These are phyloP conservation scores for Rhodotorula sp. DNA, from an alignment of 1,284 basidiomycete genomes.

Conservation along the genomic window DNA sequence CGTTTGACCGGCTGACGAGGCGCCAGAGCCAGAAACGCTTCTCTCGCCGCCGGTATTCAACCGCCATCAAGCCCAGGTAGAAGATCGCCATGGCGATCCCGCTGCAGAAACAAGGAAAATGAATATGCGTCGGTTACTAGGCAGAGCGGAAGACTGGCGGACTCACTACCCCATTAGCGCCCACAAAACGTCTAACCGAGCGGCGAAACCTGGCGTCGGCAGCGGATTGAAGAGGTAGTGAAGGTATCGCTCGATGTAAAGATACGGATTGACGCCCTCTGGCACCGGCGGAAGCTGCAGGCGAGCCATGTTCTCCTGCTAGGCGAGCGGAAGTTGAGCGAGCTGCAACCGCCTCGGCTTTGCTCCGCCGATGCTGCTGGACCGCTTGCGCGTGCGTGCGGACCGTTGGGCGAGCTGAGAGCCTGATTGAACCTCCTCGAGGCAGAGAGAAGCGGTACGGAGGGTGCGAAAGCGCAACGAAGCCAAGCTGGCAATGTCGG, in stretches of 20 bases:
- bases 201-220: conserved; percentile 5
- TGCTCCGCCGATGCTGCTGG: too few species aligned
- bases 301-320: background rate
- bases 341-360: too few species aligned
- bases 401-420: too few species aligned
- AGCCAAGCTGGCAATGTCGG: too few species aligned
- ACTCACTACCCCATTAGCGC: conserved; percentile 20
- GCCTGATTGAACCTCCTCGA: too few species aligned
- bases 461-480: too few species aligned
- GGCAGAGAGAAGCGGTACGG: too few species aligned
- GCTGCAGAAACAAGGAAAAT: background rate
- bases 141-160: too few species aligned
- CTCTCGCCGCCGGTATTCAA: conserved; percentile 18
- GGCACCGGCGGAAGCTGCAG: conserved; percentile 2
- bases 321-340: background rate
- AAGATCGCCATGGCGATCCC: conserved; percentile 4
- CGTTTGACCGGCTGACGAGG: conserved; percentile 14
- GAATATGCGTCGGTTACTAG: background rate
- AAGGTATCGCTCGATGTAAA: background rate
- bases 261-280: conserved; percentile 6
- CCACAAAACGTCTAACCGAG: conserved; percentile 15
- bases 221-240: background rate
- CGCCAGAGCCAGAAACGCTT: conserved; percentile 19
- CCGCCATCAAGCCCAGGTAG: background rate
- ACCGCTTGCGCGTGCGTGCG: too few species aligned